Base-by-base conservation (phyloP, 2,329 filamentous ascomycete species). In the Colletotrichum sp. region DNA sequence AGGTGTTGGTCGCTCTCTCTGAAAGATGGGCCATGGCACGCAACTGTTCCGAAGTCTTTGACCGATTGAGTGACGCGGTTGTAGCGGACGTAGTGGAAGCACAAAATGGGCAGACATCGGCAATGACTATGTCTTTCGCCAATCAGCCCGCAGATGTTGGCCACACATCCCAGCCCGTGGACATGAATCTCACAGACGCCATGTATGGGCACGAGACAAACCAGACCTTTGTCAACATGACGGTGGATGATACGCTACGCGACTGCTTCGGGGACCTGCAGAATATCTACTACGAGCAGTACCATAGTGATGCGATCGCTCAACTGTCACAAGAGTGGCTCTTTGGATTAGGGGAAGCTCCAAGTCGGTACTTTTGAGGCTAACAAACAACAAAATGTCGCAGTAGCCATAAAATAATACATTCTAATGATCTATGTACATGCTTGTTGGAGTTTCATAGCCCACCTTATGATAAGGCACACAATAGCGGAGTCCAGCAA, bases 1-100 rank as follows among this genome's bases (percentile, higher is more conserved):
- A 86, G 16, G 85, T 88, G 0, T 67, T 88, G 0, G 86, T 88
- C 0, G 86, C 86, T 3, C 84, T 87, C 0, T 86, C 85, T 0
- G 86, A 88, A 55, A 78, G 86, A 8, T 87, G 86, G 83, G 83
- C 85, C 43, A 78, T 84, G 0, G 80, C 85, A 9, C 79, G 84
- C 5, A 83, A 85, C 43, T 86, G 85, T 48, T 85, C 85, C 22
- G 84, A 87, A 66, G 82, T 88, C 0, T 88, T 87, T 72, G 85
- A 87, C 61, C 78, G 83, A 0, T 78, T 88, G 4, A 86, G 85
- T 43, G 85, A 87, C 76, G 86, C 86, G 1, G 83, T 87, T 1
- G 77, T 88, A 0, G 80, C 81, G 1, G 86, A 88, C 56, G 82
- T 84, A 0, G 82, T 87, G 7, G 84, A 85, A 56, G 79, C 81